Conservation (phyloP, 768 basidiomycete species). For the Leucocoprinus leucothites region DNA sequence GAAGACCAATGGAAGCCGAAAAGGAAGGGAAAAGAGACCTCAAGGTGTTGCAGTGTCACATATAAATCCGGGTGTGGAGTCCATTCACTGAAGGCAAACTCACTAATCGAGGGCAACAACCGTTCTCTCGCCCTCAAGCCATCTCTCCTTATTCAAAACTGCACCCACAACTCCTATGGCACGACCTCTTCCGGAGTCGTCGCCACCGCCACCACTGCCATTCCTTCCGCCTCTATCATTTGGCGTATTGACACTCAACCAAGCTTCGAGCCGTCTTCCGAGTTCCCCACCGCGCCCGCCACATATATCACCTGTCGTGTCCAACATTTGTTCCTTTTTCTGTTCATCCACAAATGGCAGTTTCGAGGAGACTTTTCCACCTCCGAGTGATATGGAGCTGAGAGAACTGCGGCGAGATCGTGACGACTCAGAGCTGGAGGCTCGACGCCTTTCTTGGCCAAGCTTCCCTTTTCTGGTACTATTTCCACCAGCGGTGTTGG, state of each 20-base stretch:
- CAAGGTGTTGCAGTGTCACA: background rate
- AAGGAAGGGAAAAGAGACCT: background rate
- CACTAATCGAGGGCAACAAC: slow-evolving; percentile 1
- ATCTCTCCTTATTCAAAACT: slow-evolving; percentile 11
- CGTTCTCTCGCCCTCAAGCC: slow-evolving; percentile 11
- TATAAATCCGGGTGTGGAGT: background rate
- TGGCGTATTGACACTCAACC: slow-evolving; percentile 51
- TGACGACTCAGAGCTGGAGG: slow-evolving; percentile 3
- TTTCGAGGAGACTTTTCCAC: slow-evolving; percentile 35
- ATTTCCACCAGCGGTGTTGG: background rate
- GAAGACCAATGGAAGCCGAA: too few species aligned
- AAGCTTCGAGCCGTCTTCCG: slow-evolving; percentile 71
- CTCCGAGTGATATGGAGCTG: slow-evolving; percentile 4
- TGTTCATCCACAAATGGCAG: slow-evolving; percentile 56
- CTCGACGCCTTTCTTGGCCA: background rate
- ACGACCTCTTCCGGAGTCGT: background rate
- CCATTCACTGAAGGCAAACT: background rate
- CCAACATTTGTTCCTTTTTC: slow-evolving; percentile 68
- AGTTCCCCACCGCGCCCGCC: slow-evolving; percentile 79
- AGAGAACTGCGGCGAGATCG: slow-evolving; percentile 6
- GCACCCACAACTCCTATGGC: slow-evolving; percentile 1
- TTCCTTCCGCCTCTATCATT: background rate
- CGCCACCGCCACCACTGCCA: slow-evolving; percentile 35
- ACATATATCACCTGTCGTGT: slow-evolving; percentile 71
- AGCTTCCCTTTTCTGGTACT: background rate